Conservation (phyloP, 805 yeast species). For the Ascoidea rubescens region DNA sequence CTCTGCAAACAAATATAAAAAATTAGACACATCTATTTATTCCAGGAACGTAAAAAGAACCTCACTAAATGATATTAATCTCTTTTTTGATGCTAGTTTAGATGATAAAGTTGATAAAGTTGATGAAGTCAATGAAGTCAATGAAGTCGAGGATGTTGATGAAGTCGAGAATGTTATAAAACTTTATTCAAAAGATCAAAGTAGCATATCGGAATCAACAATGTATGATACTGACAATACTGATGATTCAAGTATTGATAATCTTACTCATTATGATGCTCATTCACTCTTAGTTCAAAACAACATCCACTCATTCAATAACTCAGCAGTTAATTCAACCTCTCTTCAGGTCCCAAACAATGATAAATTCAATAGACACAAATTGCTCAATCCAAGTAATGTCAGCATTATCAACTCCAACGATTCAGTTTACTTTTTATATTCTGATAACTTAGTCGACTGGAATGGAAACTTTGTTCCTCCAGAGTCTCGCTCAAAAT, state of each 20-base stretch:
- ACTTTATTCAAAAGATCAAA: conserved; percentile 11
- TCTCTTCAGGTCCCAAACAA: too few species aligned
- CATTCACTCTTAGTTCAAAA: background rate
- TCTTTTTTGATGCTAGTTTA: conserved; percentile 5
- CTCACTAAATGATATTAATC: background rate
- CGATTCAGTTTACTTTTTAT: too few species aligned
- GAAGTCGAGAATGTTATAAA: conserved; percentile 9
- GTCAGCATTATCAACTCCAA: too few species aligned
- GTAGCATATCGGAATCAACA: too few species aligned
- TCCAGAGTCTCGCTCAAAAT: too few species aligned
- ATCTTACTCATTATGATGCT: background rate
- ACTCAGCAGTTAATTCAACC: conserved; percentile 17
- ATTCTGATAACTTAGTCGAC: too few species aligned
- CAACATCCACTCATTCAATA: conserved; percentile 7
- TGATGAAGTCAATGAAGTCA: conserved; percentile 1
- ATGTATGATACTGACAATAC: conserved; percentile 9
- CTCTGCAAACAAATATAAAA: background rate
- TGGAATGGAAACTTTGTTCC: too few species aligned
- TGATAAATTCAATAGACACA: too few species aligned
- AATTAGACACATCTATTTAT: background rate
- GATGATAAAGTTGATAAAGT: conserved; percentile 3
- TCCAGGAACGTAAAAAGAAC: background rate
- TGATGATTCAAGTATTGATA: background rate
- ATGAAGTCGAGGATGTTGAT: conserved; percentile 1
- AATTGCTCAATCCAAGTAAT: too few species aligned